phyloP scores from a whole-genome alignment of 1,284 basidiomycete genomes.

The Porogramme epimiltina region DNA sequence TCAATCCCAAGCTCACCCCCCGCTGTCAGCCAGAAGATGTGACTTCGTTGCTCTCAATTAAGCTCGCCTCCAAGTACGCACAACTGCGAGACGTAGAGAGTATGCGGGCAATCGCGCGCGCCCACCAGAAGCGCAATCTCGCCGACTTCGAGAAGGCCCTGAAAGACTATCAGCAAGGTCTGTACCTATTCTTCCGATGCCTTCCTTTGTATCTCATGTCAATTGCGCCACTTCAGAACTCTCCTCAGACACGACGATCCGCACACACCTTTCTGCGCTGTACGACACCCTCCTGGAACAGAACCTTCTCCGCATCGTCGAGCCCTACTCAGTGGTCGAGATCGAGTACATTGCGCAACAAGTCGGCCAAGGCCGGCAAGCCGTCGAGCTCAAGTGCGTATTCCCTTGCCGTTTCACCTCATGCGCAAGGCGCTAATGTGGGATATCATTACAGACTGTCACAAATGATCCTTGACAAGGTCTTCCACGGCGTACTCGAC shows the following conservation, averaged over 20 bases:
- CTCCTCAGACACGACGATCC: conserved; percentile 91
- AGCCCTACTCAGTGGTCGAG: conserved; percentile 94
- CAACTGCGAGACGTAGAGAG: conserved; percentile 86
- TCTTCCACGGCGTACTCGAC: conserved; percentile 92
- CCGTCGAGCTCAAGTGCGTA: conserved; percentile 89
- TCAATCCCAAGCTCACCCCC: neutral
- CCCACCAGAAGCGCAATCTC: conserved; percentile 90
- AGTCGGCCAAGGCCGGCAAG: conserved; percentile 88
- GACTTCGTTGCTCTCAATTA: conserved; percentile 79
- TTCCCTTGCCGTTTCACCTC: too few species aligned
- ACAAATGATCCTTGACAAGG: conserved; percentile 98
- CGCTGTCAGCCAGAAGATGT: conserved; percentile 86
- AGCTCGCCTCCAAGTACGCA: conserved; percentile 87
- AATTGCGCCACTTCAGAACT: conserved; percentile 61
- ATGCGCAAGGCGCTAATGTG: too few species aligned
- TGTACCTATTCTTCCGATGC: conserved; percentile 14
- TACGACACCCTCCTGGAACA: conserved; percentile 97
- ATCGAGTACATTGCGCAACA: conserved; percentile 87
- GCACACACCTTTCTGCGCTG: conserved; percentile 88
- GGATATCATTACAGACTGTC: conserved; percentile 60
- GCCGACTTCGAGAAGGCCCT: conserved; percentile 82
- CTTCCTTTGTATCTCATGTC: neutral
- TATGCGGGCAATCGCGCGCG: conserved; percentile 92
- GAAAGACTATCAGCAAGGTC: conserved; percentile 86
- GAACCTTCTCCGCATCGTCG: conserved; percentile 92